A percentile compares a stretch with the other conserved stretches of the same genome.
These are phyloP conservation scores for Raffaelea arxii DNA, from an alignment of 2,329 filamentous ascomycete genomes.

Conservation along the genomic window DNA sequence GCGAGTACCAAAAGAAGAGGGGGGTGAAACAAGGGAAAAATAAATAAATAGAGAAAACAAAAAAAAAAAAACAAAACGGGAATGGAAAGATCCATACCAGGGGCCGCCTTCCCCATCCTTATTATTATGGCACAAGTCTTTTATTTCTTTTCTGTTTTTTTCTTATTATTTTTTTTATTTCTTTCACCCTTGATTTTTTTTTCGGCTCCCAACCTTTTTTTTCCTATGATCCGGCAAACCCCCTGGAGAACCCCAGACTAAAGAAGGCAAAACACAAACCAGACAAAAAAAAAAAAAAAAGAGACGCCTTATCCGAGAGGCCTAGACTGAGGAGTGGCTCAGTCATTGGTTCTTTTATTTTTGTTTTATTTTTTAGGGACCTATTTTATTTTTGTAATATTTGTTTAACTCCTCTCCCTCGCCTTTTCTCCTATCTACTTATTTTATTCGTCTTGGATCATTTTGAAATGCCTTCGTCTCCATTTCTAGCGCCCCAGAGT, in stretches of 20 bases:
- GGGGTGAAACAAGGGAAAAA: not conserved
- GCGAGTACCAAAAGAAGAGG: not conserved
- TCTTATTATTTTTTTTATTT: not conserved
- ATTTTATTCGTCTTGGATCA: not conserved
- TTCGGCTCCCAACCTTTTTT: not conserved
- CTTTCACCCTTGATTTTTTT: not conserved
- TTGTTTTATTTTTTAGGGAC: no score
- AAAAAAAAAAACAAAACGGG: slow-evolving; percentile 1
- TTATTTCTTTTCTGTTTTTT: not conserved
- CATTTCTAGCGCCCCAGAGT: not conserved
- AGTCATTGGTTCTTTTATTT: no score
- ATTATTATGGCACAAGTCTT: not conserved
- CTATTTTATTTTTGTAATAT: no score
- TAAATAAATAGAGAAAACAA: not conserved
- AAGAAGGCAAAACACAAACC: not conserved
- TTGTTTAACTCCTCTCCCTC: no score
- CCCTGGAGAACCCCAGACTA: not conserved
- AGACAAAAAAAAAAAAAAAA: not conserved
- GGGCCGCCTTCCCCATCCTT: slow-evolving; percentile 1
- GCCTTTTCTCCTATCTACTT: not conserved
- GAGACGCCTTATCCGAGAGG: not conserved
- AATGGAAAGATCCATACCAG: slow-evolving; percentile 7
- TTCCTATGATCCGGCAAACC: not conserved
- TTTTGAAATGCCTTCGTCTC: slow-evolving; percentile 3
- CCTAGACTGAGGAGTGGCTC: not conserved